Percentiles rank a stretch among this genome's conserved stretches.
Evolutionary conservation across 73 alveolate species (phyloP).

Genomic region (Symbiodinium natans): DNA sequence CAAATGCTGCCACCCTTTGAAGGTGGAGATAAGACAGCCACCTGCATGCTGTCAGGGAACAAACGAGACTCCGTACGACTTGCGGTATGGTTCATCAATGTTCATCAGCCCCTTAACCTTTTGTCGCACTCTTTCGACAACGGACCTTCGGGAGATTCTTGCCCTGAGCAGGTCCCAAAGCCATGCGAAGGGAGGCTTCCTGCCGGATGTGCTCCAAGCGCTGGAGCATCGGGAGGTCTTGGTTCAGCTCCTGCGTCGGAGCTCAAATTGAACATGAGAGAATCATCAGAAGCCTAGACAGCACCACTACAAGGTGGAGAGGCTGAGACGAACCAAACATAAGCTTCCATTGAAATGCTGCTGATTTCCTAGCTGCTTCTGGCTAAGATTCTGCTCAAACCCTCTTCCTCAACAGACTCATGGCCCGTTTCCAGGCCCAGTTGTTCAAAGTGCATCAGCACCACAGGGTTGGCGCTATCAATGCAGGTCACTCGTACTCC

Average conservation of each 20-base stretch:
- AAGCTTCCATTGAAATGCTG: too few species aligned
- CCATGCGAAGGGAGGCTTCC: conserved; percentile 32
- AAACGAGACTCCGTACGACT: background rate
- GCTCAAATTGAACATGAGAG: background rate
- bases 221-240: conserved; percentile 4
- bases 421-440: conserved; percentile 21
- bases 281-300: too few species aligned
- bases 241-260: background rate
- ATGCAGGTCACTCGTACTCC: conserved; percentile 6
- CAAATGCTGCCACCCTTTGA: conserved; percentile 4
- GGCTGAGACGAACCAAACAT: too few species aligned
- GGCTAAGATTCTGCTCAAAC: background rate
- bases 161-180: conserved; percentile 21
- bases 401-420: background rate
- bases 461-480: conserved; percentile 20
- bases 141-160: conserved; percentile 7
- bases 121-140: background rate
- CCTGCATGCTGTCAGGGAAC: background rate
- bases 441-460: conserved; percentile 2
- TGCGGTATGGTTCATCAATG: too few species aligned
- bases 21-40: conserved; percentile 1
- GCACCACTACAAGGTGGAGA: too few species aligned
- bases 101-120: background rate
- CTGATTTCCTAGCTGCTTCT: background rate
- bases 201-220: background rate